These are phyloP conservation scores for Citrullus colocynthis DNA, from an alignment of 306 rosid genomes.

Conservation along the genomic window DNA sequence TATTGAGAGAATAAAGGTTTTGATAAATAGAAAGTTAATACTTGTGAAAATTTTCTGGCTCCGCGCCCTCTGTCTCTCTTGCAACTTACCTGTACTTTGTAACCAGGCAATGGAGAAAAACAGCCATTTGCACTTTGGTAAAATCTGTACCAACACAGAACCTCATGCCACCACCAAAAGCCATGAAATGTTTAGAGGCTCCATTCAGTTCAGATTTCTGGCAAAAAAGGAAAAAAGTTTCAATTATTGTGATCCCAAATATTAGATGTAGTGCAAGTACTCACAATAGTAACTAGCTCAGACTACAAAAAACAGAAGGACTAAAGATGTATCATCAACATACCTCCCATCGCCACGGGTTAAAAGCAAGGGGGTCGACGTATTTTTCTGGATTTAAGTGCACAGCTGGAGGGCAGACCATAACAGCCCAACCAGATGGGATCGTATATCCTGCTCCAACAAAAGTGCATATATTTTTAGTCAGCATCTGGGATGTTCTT, in stretches of 20 bases:
- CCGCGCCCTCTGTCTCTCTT: not conserved
- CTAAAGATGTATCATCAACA: not conserved
- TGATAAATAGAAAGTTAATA: not conserved
- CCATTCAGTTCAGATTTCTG: slow-evolving; percentile 61
- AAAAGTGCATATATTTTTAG: not conserved
- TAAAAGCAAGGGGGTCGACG: slow-evolving; percentile 69
- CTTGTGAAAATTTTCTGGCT: not conserved
- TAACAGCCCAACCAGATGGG: slow-evolving; percentile 89
- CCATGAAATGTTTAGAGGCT: slow-evolving; percentile 79
- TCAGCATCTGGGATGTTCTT: slow-evolving; percentile 14
- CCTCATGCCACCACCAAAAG: slow-evolving; percentile 98
- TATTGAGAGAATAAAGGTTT: not conserved
- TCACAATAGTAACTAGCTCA: not conserved
- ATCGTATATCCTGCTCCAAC: slow-evolving; percentile 60
- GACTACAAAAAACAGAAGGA: not conserved
- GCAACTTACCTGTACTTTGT: slow-evolving; percentile 61
- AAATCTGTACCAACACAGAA: slow-evolving; percentile 96
- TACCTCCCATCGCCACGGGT: slow-evolving; percentile 88
- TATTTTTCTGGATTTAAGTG: slow-evolving; percentile 74
- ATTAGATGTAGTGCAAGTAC: not conserved
- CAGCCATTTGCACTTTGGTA: slow-evolving; percentile 90
- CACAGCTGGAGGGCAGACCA: slow-evolving; percentile 98
- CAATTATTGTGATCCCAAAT: not conserved
- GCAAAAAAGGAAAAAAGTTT: too few species aligned
- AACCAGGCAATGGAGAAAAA: slow-evolving; percentile 75